Conservation (phyloP, 2,329 filamentous ascomycete species). For the Arthrobotrys pseudoclavata region DNA sequence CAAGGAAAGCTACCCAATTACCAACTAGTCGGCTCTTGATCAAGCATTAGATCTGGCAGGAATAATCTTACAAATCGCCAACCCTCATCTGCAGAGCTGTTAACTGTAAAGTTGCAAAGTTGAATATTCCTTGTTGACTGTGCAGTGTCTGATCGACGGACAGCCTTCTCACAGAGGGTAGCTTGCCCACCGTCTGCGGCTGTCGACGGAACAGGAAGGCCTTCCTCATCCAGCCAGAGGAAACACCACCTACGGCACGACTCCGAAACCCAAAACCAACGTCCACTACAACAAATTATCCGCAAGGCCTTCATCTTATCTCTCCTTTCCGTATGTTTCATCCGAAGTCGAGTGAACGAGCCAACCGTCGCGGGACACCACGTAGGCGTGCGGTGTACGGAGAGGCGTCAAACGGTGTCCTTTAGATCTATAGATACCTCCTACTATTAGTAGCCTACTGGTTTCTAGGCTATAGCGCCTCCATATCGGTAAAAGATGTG, state of each 20-base stretch:
- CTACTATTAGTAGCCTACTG: background rate
- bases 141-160: slow-evolving; percentile 8
- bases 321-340: slow-evolving; percentile 4
- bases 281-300: slow-evolving; percentile 22
- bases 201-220: slow-evolving; percentile 29
- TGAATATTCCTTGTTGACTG: slow-evolving; percentile 12
- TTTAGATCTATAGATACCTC: background rate
- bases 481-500: background rate
- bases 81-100: slow-evolving; percentile 5
- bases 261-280: slow-evolving; percentile 39
- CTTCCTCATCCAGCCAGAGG: slow-evolving; percentile 16
- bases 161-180: slow-evolving; percentile 20
- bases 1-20: background rate
- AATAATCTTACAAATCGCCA: slow-evolving; percentile 14
- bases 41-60: slow-evolving; percentile 3
- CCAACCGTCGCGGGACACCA: background rate
- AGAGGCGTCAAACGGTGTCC: slow-evolving; percentile 12
- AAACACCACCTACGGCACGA: background rate
- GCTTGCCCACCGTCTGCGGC: background rate
- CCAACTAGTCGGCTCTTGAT: background rate
- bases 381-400: background rate
- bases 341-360: background rate
- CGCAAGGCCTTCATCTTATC: background rate
- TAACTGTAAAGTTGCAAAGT: background rate
- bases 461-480: background rate